Base-by-base conservation (phyloP, 306 rosid genomes). In the Prunus dulcis region DNA sequence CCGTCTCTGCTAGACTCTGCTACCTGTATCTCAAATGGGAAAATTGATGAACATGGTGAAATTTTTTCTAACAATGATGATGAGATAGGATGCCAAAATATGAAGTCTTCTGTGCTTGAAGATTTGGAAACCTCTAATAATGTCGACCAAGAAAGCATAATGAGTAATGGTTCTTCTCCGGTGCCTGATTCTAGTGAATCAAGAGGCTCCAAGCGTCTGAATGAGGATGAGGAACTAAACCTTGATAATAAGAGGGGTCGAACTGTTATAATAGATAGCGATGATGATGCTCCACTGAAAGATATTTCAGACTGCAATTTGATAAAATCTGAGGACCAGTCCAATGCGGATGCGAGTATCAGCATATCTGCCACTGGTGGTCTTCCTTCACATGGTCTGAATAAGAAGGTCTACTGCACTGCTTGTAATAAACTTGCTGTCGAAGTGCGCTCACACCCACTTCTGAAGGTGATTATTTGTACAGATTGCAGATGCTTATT, bases 401-500 rank as follows among this genome's bases (percentile, higher is more conserved):
- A 78, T 64, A 85, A 86, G 76, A 89, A 83, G 51, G 80, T 83
- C 64, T 68, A 22, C 78, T 93, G 97, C 74, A 93, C 96, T 43
- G 84, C 89, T 69, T 93, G 97, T 82, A 79, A 77, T 76, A 82
- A 89, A 76, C 79, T 79, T 72, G 86, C 81, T 69, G 76, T 56
- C 70, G 81, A 93, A 79, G 89, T 86, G 69, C 71, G 85, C 55
- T 72, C 77, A 41, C 97, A 93, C 83, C 97, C 97, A 47, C 77
- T 82, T 82, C 83, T 93, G 77, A 79, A 85, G 76, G 97, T 93
- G 71, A 90, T 89, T 72, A 73, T 86, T 73, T 93, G 97, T 85
- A 79, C 80, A 73, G 93, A 89, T 77, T 93, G 97, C 90, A 83
- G 79, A 65, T 73, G 70, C 71, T 76, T 80, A 45, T 67, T 86